Evolutionary conservation across 73 alveolate genomes (phyloP).

Genomic region (Paramecium biaurelia): DNA sequence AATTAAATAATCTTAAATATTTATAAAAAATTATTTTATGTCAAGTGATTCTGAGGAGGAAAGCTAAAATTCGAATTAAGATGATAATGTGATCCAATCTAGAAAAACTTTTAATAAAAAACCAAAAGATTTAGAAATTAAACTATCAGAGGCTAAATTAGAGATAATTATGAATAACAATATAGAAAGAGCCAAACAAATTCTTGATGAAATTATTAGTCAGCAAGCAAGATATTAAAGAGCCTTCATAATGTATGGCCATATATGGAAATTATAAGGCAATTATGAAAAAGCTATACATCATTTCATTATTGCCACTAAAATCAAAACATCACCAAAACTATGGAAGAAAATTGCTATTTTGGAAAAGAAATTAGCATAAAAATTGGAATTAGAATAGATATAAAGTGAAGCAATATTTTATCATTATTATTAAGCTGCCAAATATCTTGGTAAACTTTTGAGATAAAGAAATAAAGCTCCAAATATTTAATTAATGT

Average conservation of each 20-base stretch:
- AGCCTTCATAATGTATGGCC: neutral
- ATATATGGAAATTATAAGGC: neutral
- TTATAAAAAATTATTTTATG: neutral
- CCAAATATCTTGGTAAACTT: neutral
- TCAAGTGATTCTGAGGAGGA: neutral
- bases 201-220: neutral
- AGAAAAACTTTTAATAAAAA: neutral
- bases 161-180: neutral
- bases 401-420: neutral
- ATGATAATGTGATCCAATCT: neutral
- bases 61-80: neutral
- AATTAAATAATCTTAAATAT: neutral
- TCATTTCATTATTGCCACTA: neutral
- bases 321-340: neutral
- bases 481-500: slow-evolving; percentile 38
- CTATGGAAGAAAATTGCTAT: neutral
- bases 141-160: neutral
- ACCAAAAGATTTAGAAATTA: neutral
- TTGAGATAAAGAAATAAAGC: neutral
- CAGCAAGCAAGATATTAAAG: neutral
- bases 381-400: neutral
- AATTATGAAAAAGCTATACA: neutral
- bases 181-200: neutral
- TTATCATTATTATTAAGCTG: slow-evolving; percentile 7
- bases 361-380: neutral